phyloP scores from a whole-genome alignment of 257 asterid species.

The Solanum pimpinellifolium region DNA sequence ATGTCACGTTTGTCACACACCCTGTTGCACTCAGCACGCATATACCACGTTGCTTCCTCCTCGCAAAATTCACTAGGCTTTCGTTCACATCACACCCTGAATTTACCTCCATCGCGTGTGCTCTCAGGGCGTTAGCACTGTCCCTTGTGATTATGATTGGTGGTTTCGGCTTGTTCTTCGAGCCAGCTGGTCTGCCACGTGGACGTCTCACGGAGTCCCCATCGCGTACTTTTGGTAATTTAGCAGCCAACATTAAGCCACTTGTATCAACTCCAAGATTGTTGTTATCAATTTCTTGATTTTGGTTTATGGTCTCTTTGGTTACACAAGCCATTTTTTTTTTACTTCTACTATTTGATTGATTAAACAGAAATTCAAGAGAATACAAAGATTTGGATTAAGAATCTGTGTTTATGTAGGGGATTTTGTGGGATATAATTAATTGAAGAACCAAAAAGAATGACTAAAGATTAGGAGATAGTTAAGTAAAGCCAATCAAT shows the following conservation, averaged over 20 bases:
- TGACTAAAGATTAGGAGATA: constrained; percentile 55
- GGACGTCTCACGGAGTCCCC: constrained; percentile 40
- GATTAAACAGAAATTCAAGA: neutral
- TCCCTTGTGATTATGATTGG: constrained; percentile 87
- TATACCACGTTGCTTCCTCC: constrained; percentile 61
- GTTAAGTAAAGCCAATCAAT: constrained; percentile 37
- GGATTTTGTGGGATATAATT: constrained; percentile 1
- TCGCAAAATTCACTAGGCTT: constrained; percentile 43
- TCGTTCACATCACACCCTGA: constrained; percentile 73
- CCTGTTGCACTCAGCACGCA: constrained; percentile 77
- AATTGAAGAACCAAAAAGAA: constrained; percentile 16
- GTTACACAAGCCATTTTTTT: constrained; percentile 28
- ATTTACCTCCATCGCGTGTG: constrained; percentile 78
- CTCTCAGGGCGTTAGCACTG: constrained; percentile 67
- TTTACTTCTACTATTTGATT: neutral
- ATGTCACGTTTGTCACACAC: constrained; percentile 65
- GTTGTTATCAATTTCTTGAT: neutral
- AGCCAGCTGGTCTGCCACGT: constrained; percentile 88
- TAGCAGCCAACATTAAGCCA: constrained; percentile 7
- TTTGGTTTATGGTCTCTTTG: neutral
- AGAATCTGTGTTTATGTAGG: constrained; percentile 26
- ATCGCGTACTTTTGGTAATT: constrained; percentile 14
- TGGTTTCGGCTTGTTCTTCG: constrained; percentile 93
- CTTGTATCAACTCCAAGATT: neutral
- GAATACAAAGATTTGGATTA: neutral